Evolutionary conservation across 495 filamentous ascomycete species (phyloP), one percentile per base, ranked within the genome.

Genomic region (Paragyromitra xinjiangensis): DNA sequence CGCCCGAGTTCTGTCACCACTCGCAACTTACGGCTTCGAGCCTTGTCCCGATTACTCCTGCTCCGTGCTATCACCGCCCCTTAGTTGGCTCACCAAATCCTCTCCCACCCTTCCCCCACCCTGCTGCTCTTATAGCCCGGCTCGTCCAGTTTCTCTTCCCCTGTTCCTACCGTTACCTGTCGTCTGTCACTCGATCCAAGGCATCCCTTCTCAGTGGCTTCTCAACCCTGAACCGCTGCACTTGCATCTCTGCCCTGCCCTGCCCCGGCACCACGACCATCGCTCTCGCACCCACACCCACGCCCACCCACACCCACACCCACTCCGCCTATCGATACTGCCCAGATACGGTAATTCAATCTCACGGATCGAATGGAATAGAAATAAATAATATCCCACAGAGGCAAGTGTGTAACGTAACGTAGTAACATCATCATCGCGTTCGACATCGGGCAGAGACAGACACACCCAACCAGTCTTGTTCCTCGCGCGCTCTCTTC

Each of bases 91-190:
- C 77, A 78, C 61, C 44, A 64, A 29, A 63, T 45, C 53, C 64
- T 19, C 64, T 34, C 74, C 44, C 53, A 34, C 59, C 74, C 53
- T 53, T 48, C 67, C 66, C 39, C 69, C 78, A 75, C 77, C 78
- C 78, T 80, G 77, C 63, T 79, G 75, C 76, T 78, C 74, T 81
- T 81, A 81, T 81, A 81, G 79, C 70, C 78, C 69, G 59, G 50
- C 64, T 70, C 73, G 45, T 81, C 79, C 78, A 71, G 72, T 72
- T 71, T 75, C 69, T 75, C 75, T 76, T 80, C 78, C 79, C 79
- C 78, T 80, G 78, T 62, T 78, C 79, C 55, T 71, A 69, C 78
- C 78, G 79, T 69, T 81, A 73, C 79, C 73, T 81, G 78, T 81
- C 79, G 79, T 71, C 79, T 71, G 75, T 75, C 72, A 64, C 76